Base-by-base conservation (phyloP, 2,329 filamentous ascomycete species). In the Xylariaceae sp. region DNA sequence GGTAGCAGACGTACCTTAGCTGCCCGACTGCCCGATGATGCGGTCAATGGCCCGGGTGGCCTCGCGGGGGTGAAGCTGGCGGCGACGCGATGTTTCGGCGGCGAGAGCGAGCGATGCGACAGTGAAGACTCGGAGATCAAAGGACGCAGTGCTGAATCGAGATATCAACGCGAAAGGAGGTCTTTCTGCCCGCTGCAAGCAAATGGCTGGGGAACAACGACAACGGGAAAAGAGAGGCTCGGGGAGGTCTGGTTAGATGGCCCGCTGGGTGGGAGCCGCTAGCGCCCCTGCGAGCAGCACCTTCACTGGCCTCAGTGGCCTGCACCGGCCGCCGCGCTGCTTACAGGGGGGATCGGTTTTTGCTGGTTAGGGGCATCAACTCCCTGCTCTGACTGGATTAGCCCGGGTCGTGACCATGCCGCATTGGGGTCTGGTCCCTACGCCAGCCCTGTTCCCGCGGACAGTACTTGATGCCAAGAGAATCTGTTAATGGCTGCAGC, bases 211-310 rank as follows among this genome's bases (percentile, higher is more conserved):
- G 52, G 53, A 50, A 41, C 22, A 27, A 27, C 22, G 22, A 46
- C 46, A 49, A 54, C 49, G 52, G 49, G 52, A 50, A 55, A 55
- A 43, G 52, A 43, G 52, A 57, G 54, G 54, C 54, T 57, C 52
- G 54, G 55, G 52, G 42, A 55, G 53, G 53, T 50, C 50, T 50
- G 50, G 52, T 41, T 52, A 57, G 54, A 51, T 36, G 47, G 52
- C 49, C 49, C 45, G 54, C 52, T 51, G 49, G 49, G 48, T 45
- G 47, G 47, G 42, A 47, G 51, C 51, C 54, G 51, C 52, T 56
- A 56, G 54, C 52, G 49, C 54, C 49, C 49, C 52, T 50, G 51
- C 54, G 51, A 56, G 51, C 48, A 44, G 48, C 40, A 27, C 32
- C 48, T 44, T 41, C 45, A 44, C 45, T 40, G 39, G 40, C 22